phyloP scores from a whole-genome alignment of 345 rosid species.

The Pistacia vera region DNA sequence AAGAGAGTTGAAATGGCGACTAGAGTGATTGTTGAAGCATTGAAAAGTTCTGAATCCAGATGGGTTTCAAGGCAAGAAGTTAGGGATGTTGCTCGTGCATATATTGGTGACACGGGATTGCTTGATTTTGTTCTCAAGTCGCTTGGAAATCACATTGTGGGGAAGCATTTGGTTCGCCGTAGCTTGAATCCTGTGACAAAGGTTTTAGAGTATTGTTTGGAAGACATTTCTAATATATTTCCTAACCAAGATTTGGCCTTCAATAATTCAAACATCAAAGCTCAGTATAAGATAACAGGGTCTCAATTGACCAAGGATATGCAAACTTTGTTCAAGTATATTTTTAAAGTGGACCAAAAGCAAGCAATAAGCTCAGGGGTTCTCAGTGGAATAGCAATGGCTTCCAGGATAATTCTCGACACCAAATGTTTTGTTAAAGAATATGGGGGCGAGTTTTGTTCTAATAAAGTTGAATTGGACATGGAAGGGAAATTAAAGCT shows the following conservation, averaged over 20 bases:
- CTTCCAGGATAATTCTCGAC: constrained; percentile 72
- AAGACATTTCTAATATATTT: constrained; percentile 57
- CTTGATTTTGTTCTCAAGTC: constrained; percentile 89
- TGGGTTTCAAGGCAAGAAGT: constrained; percentile 96
- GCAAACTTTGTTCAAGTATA: constrained; percentile 48
- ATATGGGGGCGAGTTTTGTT: constrained; percentile 32
- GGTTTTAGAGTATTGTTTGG: constrained; percentile 83
- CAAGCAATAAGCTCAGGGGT: constrained; percentile 34
- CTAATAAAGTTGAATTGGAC: constrained; percentile 29
- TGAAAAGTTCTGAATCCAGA: constrained; percentile 56
- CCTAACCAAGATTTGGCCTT: constrained; percentile 43
- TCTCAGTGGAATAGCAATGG: constrained; percentile 51
- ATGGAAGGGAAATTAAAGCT: constrained; percentile 49
- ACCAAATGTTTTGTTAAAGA: constrained; percentile 72
- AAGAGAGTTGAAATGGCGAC: constrained; percentile 90
- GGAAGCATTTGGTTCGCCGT: constrained; percentile 83
- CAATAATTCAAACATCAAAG: constrained; percentile 42
- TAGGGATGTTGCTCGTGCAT: constrained; percentile 83
- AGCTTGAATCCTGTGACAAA: constrained; percentile 91
- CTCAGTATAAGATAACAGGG: constrained; percentile 54
- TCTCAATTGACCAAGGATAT: constrained; percentile 72
- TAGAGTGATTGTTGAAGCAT: constrained; percentile 73
- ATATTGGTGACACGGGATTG: constrained; percentile 91
- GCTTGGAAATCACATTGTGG: constrained; percentile 86
- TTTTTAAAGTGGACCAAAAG: constrained; percentile 53